Conservation (phyloP, 164 flowering plant species). For the Amborella trichopoda region DNA sequence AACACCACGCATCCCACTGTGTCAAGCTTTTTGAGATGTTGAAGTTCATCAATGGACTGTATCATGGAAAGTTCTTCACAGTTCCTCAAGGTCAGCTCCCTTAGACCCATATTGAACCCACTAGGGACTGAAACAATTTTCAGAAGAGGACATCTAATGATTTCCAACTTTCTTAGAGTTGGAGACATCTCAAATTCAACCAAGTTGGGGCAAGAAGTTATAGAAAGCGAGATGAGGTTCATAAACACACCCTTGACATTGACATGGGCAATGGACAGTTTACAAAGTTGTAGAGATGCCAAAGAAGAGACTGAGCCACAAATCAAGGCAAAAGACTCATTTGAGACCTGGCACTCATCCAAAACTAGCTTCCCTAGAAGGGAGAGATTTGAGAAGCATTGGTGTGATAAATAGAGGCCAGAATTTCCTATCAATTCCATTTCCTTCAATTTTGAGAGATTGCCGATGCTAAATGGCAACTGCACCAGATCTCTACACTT, state of each 20-base stretch:
- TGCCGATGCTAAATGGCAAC: conserved; percentile 1
- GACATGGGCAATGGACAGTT: background rate
- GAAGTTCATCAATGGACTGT: conserved; percentile 3
- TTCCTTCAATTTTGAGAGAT: conserved; percentile 1
- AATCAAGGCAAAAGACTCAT: background rate
- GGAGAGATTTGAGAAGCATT: background rate
- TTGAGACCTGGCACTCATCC: background rate
- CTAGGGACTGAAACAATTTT: background rate
- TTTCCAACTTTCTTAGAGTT: conserved; percentile 1
- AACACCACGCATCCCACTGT: conserved; percentile 2
- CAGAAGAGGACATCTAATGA: conserved; percentile 1
- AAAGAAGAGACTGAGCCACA: background rate
- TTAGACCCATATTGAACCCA: conserved; percentile 1
- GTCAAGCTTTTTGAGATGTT: conserved; percentile 1
- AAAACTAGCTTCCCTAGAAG: conserved; percentile 1
- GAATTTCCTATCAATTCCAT: conserved; percentile 1
- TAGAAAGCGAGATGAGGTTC: conserved; percentile 3
- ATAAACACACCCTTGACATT: background rate
- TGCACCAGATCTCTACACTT: background rate
- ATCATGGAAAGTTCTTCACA: conserved; percentile 2
- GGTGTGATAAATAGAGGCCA: background rate
- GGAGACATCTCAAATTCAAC: background rate
- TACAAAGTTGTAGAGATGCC: too few relatives aligned
- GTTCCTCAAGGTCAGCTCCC: background rate
- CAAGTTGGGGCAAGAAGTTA: conserved; percentile 1